Conservation (phyloP, 1,284 basidiomycete genomes). For the Trametes polyzona region DNA sequence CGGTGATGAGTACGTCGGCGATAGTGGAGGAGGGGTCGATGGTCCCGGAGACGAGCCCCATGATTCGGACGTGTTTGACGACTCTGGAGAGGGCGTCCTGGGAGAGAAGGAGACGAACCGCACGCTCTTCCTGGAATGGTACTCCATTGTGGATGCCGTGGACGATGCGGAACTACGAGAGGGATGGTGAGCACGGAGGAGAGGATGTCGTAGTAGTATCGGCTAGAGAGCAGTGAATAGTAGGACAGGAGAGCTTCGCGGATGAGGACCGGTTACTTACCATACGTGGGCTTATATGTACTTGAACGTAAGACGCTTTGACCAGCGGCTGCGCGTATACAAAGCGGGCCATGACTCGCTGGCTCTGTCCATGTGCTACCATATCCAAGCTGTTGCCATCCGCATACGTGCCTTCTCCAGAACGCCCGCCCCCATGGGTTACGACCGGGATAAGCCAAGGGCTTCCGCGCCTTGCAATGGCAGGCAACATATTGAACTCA, state of each 20-base stretch:
- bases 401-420: background rate
- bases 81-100: slow-evolving; percentile 17
- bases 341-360: slow-evolving; percentile 9
- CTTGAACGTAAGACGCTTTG: slow-evolving; percentile 3
- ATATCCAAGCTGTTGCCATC: no score
- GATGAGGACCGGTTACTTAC: background rate
- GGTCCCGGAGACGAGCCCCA: slow-evolving; percentile 17
- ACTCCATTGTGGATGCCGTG: background rate
- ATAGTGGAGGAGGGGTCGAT: slow-evolving; percentile 16
- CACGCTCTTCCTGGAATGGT: slow-evolving; percentile 12
- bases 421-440: no score
- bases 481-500: background rate
- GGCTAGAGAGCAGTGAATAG: no score
- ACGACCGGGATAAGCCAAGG: background rate
- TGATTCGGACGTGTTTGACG: slow-evolving; percentile 12
- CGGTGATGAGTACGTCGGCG: background rate
- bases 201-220: background rate
- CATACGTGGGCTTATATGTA: slow-evolving; percentile 7
- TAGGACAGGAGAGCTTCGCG: no score
- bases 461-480: background rate
- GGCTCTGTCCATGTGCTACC: background rate
- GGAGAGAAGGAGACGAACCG: slow-evolving; percentile 13
- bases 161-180: no score
- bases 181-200: background rate
- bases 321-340: slow-evolving; percentile 9